Evolutionary conservation across 2,329 filamentous ascomycete genomes (phyloP), one percentile per base, ranked within the genome.

Genomic region (Phoma herbarum): DNA sequence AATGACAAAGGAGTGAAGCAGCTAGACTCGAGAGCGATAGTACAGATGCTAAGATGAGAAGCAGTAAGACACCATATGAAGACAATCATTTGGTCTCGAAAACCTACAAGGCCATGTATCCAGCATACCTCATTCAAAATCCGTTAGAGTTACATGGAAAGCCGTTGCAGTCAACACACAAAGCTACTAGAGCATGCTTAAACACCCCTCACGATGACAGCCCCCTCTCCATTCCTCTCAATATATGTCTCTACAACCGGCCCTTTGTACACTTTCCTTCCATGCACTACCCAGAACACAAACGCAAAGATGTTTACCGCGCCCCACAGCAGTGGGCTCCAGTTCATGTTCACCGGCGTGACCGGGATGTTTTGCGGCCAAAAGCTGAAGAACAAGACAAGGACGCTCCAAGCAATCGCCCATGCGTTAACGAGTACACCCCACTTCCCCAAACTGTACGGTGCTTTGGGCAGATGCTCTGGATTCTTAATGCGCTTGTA

Each of bases 381-480:
- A 62, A 67, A 44, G 60, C 62, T 53, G 43, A 69, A 71, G 41
- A 71, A 68, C 26, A 64, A 56, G 2, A 68, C 46, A 5, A 67
- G 49, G 2, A 65, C 31, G n/a, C 57, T 54, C 53, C 61, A 71
- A 3, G 52, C 14, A 26, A 64, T 53, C 1, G 63, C 63, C 45
- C 62, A 57, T 11, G 37, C 51, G 28, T 66, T 67, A 7, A 68
- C 56, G 1, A 44, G 12, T 16, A 57, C 23, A 7, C 66, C 65
- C 23, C 54, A 64, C 11, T n/a, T 46, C 0, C 67, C 67, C 12
- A 67, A 42, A 0, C 44, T 63, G 33, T 62, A 68, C 4, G 62
- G 63, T 0, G 57, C 60, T 5, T 18, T 29, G n/a, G 35, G 35
- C 2, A 16, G 18, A n/a, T 35, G 31, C 14, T 47, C 46, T 2